Evolutionary conservation across 495 filamentous ascomycete species (phyloP), one percentile per base, ranked within the genome.

Genomic region (Annulohypoxylon stygium): DNA sequence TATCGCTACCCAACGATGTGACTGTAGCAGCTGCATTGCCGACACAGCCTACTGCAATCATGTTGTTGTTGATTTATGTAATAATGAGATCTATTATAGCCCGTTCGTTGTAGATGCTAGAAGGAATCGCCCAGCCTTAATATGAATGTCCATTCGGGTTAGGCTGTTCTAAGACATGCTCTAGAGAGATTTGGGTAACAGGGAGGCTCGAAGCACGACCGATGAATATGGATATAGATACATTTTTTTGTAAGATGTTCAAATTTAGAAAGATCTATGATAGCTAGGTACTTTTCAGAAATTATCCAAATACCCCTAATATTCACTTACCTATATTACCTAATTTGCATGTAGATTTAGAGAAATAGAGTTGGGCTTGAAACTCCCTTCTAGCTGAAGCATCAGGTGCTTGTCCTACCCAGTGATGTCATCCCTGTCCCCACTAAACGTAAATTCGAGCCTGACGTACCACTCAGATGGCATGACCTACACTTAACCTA

Each of bases 371-470:
- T 4, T 53, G 7, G 26, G 20, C n/a, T n/a, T 23, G 26, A 57
- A 57, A 57, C 30, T 18, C 53, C 9, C 25, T 54, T 25, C 14
- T 20, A 20, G 7, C n/a, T 25, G 30, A 53, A 63, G 33, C 18
- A 41, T 72, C 41, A 57, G 64, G 45, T 69, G 65, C 20, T 60
- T 47, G n/a, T 58, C 20, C 59, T 36, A 23, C 26, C 25, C 9
- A 26, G 65, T 74, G 71, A 74, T 69, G 71, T 74, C 71, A 74
- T 74, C 33, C 45, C 6, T 30, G 11, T 45, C 47, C 33, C 65
- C 65, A 41, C 66, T 69, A 65, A 59, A 60, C 36, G 18, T 41
- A 64, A 23, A 41, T 50, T 20, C 50, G 45, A 55, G 25, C 36
- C 62, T 57, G 33, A 39, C 57, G 50, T 47, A 36, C 45, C 6